A percentile compares a stretch with the other conserved stretches of the same genome.
Evolutionary conservation across 106 monocot genomes (phyloP).

Genomic region (Phalaenopsis equestris): DNA sequence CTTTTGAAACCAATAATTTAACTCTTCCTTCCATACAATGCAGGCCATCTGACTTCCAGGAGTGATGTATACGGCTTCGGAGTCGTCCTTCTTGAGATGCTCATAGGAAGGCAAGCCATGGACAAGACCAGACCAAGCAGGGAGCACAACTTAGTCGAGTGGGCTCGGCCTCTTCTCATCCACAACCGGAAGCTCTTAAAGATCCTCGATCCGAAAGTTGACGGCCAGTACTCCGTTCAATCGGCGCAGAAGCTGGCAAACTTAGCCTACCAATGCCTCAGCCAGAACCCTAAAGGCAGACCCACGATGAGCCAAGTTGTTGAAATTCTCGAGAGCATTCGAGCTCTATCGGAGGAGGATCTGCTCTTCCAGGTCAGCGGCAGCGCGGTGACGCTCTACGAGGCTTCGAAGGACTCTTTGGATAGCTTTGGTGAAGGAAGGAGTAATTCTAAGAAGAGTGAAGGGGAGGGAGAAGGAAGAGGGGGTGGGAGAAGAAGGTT

Average conservation of each 20-base stretch:
- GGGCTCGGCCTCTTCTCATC: constrained; percentile 59
- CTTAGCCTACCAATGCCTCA: constrained; percentile 61
- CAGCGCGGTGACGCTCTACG: constrained; percentile 57
- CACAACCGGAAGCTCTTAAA: constrained; percentile 45
- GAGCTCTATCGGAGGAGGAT: constrained; percentile 24
- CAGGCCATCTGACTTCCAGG: constrained; percentile 59
- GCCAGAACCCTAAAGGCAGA: constrained; percentile 51
- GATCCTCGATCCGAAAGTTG: constrained; percentile 51
- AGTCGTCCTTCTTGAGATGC: constrained; percentile 67
- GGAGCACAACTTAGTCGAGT: constrained; percentile 66
- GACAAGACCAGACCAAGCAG: constrained; percentile 48
- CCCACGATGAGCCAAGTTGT: constrained; percentile 60
- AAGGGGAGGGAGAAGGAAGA: neutral
- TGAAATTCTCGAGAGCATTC: constrained; percentile 30
- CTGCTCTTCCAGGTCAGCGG: constrained; percentile 11
- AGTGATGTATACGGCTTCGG: constrained; percentile 81
- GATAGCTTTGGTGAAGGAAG: constrained; percentile 5
- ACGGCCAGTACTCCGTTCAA: constrained; percentile 28
- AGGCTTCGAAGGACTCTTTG: constrained; percentile 35
- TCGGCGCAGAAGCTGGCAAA: constrained; percentile 32
- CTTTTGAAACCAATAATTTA: neutral
- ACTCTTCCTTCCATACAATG: neutral
- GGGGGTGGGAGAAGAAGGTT: constrained; percentile 17
- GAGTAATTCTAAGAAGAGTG: neutral
- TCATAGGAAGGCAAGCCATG: constrained; percentile 51